Percentiles rank a stretch among this genome's conserved stretches.
phyloP scores from a whole-genome alignment of 768 basidiomycete species.

The Kwoniella mangroviensis region DNA sequence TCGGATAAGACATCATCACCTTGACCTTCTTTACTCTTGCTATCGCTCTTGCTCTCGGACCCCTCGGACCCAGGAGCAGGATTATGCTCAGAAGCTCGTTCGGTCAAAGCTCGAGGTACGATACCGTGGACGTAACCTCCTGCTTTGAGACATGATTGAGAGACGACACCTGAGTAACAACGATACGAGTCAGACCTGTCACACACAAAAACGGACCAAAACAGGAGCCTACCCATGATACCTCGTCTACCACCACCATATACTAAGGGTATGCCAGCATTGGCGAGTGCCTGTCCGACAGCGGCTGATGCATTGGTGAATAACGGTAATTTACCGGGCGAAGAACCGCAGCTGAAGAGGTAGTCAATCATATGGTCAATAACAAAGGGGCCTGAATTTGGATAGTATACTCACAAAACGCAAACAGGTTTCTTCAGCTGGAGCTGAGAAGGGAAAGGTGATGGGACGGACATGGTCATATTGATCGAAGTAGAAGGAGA shows the following conservation, averaged over 20 bases:
- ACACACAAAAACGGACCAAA: neutral
- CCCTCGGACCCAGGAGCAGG: conserved; percentile 24
- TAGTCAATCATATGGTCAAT: neutral
- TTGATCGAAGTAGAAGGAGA: neutral
- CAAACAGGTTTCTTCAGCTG: conserved; percentile 47
- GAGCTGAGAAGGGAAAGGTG: conserved; percentile 35
- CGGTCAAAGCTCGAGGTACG: conserved; percentile 72
- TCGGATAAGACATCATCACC: conserved; percentile 44
- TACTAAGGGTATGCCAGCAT: conserved; percentile 68
- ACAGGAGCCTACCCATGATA: conserved; percentile 73
- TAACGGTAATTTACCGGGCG: conserved; percentile 67
- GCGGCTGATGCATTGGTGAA: conserved; percentile 75
- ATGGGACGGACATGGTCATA: conserved; percentile 7
- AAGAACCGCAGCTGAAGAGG: conserved; percentile 69
- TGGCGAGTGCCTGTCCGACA: conserved; percentile 73
- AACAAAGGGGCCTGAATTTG: neutral
- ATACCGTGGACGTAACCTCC: conserved; percentile 79
- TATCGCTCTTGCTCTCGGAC: conserved; percentile 52
- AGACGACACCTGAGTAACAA: conserved; percentile 59
- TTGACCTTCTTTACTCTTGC: conserved; percentile 61
- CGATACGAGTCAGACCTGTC: neutral
- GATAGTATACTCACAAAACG: conserved; percentile 47
- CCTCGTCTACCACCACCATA: conserved; percentile 86
- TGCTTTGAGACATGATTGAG: conserved; percentile 62
- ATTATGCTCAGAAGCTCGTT: conserved; percentile 41